phyloP scores from a whole-genome alignment of 83 land plant species.

The Thuja plicata region DNA sequence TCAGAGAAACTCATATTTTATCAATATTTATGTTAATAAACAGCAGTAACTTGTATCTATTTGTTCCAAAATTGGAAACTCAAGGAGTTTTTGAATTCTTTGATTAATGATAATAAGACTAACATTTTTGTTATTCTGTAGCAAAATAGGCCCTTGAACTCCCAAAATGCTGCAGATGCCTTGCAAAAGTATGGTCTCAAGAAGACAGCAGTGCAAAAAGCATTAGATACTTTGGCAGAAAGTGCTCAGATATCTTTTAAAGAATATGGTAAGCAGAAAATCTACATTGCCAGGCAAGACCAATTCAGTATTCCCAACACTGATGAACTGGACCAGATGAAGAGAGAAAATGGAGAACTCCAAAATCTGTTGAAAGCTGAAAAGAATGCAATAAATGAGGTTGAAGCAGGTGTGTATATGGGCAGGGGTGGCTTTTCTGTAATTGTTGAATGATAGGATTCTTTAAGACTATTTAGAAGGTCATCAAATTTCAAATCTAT shows the following conservation, averaged over 20 bases:
- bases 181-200: slow-evolving; percentile 91
- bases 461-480: background rate
- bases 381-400: slow-evolving; percentile 52
- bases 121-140: slow-evolving; percentile 22
- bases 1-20: background rate
- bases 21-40: background rate
- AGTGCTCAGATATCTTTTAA: slow-evolving; percentile 81
- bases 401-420: slow-evolving; percentile 77
- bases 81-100: background rate
- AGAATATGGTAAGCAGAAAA: slow-evolving; percentile 99
- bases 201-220: slow-evolving; percentile 86
- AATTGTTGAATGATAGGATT: background rate
- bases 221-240: slow-evolving; percentile 80
- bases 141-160: slow-evolving; percentile 93
- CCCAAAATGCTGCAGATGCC: slow-evolving; percentile 92
- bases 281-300: slow-evolving; percentile 89
- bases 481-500: slow-evolving; percentile 7
- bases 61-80: background rate
- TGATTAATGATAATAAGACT: slow-evolving; percentile 4
- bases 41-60: background rate
- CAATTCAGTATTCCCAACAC: slow-evolving; percentile 83
- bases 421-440: background rate
- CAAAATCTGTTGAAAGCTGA: slow-evolving; percentile 53
- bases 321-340: slow-evolving; percentile 84
- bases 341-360: slow-evolving; percentile 62